Percentiles rank a stretch among this genome's conserved stretches.
Evolutionary conservation across 306 rosid genomes (phyloP).

Genomic region (cucumber (Cucumis sativus)): Cucumber_9930_V3 NC_026659.2:4091001-4091500

Average conservation of each 20-base stretch:
- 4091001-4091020: background rate
- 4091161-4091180: background rate
- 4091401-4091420: background rate
- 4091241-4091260: background rate
- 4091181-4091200: background rate
- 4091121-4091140: background rate
- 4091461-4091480: slow-evolving; percentile 7
- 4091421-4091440: background rate
- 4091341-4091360: background rate
- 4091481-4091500: slow-evolving; percentile 12
- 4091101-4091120: background rate
- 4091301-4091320: background rate
- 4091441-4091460: slow-evolving; percentile 3
- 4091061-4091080: background rate
- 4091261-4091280: background rate
- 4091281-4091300: background rate
- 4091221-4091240: background rate
- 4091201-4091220: background rate
- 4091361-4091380: slow-evolving; percentile 6
- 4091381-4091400: background rate
- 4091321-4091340: background rate
- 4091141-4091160: background rate
- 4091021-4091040: background rate
- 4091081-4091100: background rate
- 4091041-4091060: background rate